Evolutionary conservation across 306 rosid genomes (phyloP).

Genomic region (Macrotyloma uniflorum): DNA sequence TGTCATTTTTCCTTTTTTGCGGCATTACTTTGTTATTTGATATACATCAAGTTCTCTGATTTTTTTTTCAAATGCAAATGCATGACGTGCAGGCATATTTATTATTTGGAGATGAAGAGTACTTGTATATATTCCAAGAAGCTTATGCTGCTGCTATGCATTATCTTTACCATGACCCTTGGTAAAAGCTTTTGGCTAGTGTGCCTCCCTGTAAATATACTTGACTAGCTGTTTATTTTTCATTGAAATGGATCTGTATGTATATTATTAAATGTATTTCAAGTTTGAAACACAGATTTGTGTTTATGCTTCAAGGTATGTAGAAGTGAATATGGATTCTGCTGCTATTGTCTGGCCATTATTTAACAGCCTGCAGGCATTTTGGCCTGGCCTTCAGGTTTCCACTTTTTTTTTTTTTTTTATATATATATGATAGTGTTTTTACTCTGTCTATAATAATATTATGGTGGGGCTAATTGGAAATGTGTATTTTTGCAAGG

Average conservation of each 20-base stretch:
- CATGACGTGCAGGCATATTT: conserved; percentile 82
- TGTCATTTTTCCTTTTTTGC: neutral
- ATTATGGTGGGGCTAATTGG: conserved; percentile 32
- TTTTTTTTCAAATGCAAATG: conserved; percentile 32
- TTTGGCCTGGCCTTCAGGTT: conserved; percentile 99
- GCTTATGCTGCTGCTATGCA: conserved; percentile 98
- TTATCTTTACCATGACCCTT: conserved; percentile 89
- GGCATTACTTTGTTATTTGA: conserved; percentile 22
- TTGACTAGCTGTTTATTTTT: conserved; percentile 32
- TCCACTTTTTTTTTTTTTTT: conserved; percentile 29
- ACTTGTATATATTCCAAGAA: conserved; percentile 93
- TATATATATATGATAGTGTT: conserved; percentile 3
- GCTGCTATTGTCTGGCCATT: conserved; percentile 97
- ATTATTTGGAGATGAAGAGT: conserved; percentile 95
- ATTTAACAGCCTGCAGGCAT: conserved; percentile 97
- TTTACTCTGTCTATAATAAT: conserved; percentile 31
- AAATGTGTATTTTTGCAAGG: conserved; percentile 60
- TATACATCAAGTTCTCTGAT: conserved; percentile 22
- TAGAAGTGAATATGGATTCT: conserved; percentile 97
- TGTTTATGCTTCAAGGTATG: conserved; percentile 68
- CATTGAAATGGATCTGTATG: conserved; percentile 17
- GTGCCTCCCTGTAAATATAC: conserved; percentile 41
- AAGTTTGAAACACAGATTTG: conserved; percentile 33
- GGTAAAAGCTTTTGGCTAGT: conserved; percentile 68
- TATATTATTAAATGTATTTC: conserved; percentile 25